Evolutionary conservation across 2,329 filamentous ascomycete genomes (phyloP), one percentile per base, ranked within the genome.

Genomic region (Aspergillus hortae): DNA sequence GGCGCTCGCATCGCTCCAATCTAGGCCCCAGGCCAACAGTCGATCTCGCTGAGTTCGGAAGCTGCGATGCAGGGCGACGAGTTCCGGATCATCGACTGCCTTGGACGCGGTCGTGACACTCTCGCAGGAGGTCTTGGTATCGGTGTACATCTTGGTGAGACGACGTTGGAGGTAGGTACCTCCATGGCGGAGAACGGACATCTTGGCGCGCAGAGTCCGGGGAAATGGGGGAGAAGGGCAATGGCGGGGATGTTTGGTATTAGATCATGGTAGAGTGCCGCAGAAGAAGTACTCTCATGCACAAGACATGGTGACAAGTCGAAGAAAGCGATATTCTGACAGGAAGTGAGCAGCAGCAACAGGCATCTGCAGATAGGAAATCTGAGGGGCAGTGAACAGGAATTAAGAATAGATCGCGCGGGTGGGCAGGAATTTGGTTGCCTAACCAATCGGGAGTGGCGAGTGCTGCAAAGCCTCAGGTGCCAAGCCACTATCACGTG

Each of bases 41-140:
- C 84, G 73, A 65, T 86, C 82, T 63, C 84, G 83, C 62, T 87
- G 83, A 49, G 83, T 84, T 53, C 81, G 75, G 61, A 83, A 83
- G 59, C 81, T 83, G 52, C 78, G 77, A 58, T 85, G 79, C 35
- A 86, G 71, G 25, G 77, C 76, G 21, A 78, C 74, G 11, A 83
- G 75, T 51, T 84, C 80, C 32, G 79, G 80, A 48, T 74, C 71
- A 48, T 76, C 74, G 46, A 70, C 65, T 62, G 66, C 78, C 69
- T 70, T 80, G 60, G 69, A 77, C 56, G 71, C 75, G 52, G 68
- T 75, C 49, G 69, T 77, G 15, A 82, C 75, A 55, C 77, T 79
- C 64, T 83, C 80, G 67, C 78, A 82, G 41, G 80, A 83, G 48
- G 77, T 79, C 66, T 86, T 86, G 14, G 82, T 84, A 65, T 86